These are phyloP conservation scores for Coniella vitis DNA, from an alignment of 2,329 filamentous ascomycete genomes.

Conservation along the genomic window DNA sequence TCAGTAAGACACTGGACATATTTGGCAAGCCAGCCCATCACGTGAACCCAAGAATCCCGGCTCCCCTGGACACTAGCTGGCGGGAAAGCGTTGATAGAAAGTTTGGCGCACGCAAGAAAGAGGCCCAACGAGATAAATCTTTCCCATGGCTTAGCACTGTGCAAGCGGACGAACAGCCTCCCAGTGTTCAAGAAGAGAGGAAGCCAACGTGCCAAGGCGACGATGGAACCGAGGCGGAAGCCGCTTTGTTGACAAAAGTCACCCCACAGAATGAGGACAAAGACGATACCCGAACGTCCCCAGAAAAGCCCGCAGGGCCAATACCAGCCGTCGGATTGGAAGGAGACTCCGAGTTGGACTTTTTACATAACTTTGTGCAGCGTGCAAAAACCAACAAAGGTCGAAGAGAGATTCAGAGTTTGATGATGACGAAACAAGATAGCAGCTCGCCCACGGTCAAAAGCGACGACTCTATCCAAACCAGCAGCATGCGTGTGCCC, in stretches of 20 bases:
- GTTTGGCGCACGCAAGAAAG: not conserved
- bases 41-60: not conserved
- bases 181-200: too few species aligned
- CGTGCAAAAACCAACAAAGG: conserved; percentile 19
- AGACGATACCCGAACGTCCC: not conserved
- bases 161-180: too few species aligned
- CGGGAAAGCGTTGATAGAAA: too few species aligned
- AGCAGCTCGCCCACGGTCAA: conserved; percentile 25
- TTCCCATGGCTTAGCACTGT: too few species aligned
- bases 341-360: conserved; percentile 28
- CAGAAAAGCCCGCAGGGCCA: not conserved
- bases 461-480: conserved; percentile 4
- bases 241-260: too few species aligned
- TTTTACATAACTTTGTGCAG: conserved; percentile 29
- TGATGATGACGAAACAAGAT: conserved; percentile 18
- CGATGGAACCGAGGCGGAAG: too few species aligned
- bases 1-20: conserved; percentile 28
- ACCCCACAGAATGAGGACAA: not conserved
- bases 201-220: too few species aligned
- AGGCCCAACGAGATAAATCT: too few species aligned
- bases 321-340: conserved; percentile 13
- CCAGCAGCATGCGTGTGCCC: conserved; percentile 21
- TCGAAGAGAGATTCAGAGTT: not conserved
- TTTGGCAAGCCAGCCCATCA: conserved; percentile 20
- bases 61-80: not conserved